Evolutionary conservation across 164 flowering plant species (phyloP).

Genomic region (Cinnamomum micranthum): DNA sequence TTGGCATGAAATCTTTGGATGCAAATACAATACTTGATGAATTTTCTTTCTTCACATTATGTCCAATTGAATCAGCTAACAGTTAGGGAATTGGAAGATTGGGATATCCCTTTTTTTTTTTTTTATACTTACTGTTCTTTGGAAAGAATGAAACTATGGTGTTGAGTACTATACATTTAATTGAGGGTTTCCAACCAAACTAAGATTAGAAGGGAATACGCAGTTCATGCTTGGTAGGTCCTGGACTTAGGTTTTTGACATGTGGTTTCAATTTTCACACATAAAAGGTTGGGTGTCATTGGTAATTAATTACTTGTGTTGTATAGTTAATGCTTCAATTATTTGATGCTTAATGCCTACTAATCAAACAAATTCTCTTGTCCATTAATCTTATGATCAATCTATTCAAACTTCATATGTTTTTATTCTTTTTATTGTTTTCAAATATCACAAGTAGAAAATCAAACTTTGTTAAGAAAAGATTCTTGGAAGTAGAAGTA

Average conservation of each 20-base stretch:
- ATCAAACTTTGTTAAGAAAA: too few species aligned
- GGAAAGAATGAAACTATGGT: too few species aligned
- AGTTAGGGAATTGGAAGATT: neutral
- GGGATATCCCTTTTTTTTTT: too few species aligned
- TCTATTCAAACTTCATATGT: too few species aligned
- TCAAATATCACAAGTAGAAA: too few species aligned
- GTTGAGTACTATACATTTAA: neutral
- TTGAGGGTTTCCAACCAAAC: neutral
- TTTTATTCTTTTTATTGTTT: too few species aligned
- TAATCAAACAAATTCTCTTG: too few species aligned
- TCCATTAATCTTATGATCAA: too few species aligned
- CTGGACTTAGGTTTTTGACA: neutral
- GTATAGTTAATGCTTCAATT: neutral
- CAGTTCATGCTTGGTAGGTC: neutral
- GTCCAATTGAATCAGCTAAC: neutral
- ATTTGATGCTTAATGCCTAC: neutral
- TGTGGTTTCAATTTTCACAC: neutral
- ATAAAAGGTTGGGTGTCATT: neutral
- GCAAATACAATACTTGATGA: conserved; percentile 1
- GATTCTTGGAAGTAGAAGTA: too few species aligned
- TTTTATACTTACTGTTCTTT: too few species aligned
- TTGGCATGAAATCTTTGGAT: conserved; percentile 2
- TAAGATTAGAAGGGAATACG: neutral
- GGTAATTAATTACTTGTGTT: neutral
- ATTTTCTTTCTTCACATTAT: neutral